Evolutionary conservation across 306 rosid species (phyloP).

Genomic region (Vigna reflexopilosa): DNA sequence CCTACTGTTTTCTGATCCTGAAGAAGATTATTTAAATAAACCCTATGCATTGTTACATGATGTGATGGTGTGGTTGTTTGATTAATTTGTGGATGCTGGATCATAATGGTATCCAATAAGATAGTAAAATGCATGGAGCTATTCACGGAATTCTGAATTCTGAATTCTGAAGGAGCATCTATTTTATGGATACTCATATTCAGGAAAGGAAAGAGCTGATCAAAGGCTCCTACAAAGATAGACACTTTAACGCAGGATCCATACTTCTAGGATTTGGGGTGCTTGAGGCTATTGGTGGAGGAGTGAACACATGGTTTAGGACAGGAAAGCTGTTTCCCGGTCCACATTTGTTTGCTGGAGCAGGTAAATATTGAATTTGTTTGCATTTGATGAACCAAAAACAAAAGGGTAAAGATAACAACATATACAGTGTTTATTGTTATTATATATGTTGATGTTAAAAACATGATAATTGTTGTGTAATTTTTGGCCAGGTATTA

Average conservation of each 20-base stretch:
- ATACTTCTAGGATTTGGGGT: slow-evolving; percentile 84
- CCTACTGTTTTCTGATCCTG: neutral
- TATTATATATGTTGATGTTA: neutral
- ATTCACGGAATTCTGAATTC: neutral
- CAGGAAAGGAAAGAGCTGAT: slow-evolving; percentile 96
- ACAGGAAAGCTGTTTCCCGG: slow-evolving; percentile 95
- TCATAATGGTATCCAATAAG: neutral
- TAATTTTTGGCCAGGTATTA: slow-evolving; percentile 58
- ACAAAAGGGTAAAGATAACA: neutral
- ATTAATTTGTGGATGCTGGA: slow-evolving; percentile 18
- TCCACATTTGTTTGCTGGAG: slow-evolving; percentile 96
- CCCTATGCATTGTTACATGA: neutral
- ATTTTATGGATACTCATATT: slow-evolving; percentile 43
- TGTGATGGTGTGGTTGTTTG: slow-evolving; percentile 4
- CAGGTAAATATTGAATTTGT: slow-evolving; percentile 62
- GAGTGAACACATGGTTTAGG: slow-evolving; percentile 84
- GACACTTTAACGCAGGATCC: slow-evolving; percentile 91
- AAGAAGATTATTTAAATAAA: no score
- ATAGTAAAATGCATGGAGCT: neutral
- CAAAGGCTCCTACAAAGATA: slow-evolving; percentile 85
- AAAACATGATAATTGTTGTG: slow-evolving; percentile 4
- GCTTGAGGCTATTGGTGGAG: slow-evolving; percentile 83
- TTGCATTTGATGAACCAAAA: slow-evolving; percentile 14
- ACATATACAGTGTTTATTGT: neutral
- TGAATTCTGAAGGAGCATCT: slow-evolving; percentile 29